These are phyloP conservation scores for Lyophyllum semitale DNA, from an alignment of 768 basidiomycete genomes.

Conservation along the genomic window DNA sequence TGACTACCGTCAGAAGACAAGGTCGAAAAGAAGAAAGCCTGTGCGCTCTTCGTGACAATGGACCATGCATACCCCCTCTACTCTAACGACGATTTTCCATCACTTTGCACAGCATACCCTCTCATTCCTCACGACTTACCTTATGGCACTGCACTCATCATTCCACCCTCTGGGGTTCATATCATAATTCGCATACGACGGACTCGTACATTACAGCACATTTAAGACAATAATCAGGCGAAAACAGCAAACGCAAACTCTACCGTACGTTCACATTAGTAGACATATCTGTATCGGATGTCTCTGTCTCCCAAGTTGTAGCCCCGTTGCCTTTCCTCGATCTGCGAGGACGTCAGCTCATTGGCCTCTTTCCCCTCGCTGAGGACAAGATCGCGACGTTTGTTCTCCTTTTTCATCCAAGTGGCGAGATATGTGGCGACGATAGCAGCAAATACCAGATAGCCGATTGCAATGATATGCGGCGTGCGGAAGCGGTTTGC, in stretches of 20 bases:
- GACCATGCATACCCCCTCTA: not conserved
- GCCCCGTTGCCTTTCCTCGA: slow-evolving; percentile 22
- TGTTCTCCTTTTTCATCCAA: slow-evolving; percentile 54
- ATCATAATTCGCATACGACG: not conserved
- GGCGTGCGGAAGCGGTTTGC: slow-evolving; percentile 52
- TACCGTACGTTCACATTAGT: slow-evolving; percentile 20
- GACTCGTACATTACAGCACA: slow-evolving; percentile 1
- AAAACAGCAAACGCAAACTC: not conserved
- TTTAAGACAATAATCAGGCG: not conserved
- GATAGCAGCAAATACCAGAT: slow-evolving; percentile 47
- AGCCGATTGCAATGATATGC: slow-evolving; percentile 63
- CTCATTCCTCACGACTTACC: not conserved
- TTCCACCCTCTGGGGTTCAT: not conserved
- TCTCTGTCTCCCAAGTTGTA: slow-evolving; percentile 40
- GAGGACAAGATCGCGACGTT: slow-evolving; percentile 35
- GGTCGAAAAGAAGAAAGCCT: slow-evolving; percentile 35
- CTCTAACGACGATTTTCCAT: not conserved
- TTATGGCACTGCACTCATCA: not conserved
- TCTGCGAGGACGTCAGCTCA: slow-evolving; percentile 6
- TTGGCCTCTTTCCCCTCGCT: slow-evolving; percentile 24
- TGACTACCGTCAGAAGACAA: slow-evolving; percentile 40
- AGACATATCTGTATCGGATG: slow-evolving; percentile 41
- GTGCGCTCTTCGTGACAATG: slow-evolving; percentile 8
- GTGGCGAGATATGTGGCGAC: slow-evolving; percentile 46
- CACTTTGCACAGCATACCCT: not conserved